These are phyloP conservation scores for Alliaria petiolata DNA, from an alignment of 345 rosid species.

Conservation along the genomic window DNA sequence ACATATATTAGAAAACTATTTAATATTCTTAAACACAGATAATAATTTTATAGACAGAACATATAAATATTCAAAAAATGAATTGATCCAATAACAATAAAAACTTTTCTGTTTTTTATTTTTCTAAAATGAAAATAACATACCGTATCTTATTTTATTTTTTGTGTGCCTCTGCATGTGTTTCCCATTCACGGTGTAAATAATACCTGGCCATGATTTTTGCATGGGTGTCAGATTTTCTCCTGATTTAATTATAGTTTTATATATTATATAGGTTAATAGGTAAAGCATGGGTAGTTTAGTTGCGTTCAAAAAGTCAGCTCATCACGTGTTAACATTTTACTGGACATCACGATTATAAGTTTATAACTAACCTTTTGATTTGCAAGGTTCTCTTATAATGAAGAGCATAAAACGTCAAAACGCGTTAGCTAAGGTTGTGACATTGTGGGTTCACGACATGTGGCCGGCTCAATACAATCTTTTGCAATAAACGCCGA, in stretches of 20 bases:
- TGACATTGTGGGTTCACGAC: not conserved
- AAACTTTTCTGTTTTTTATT: too few species aligned
- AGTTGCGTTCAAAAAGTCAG: not conserved
- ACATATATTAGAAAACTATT: too few species aligned
- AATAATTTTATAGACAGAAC: too few species aligned
- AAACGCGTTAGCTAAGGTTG: not conserved
- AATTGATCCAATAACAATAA: too few species aligned
- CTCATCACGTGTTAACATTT: not conserved
- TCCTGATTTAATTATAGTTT: not conserved
- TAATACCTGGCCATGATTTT: not conserved
- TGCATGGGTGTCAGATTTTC: constrained; percentile 9
- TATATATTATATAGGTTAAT: too few species aligned
- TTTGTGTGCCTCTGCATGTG: too few species aligned
- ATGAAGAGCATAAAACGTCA: not conserved
- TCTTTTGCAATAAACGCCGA: too few species aligned
- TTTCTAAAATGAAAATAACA: too few species aligned
- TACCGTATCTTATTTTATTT: too few species aligned
- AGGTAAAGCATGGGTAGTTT: not conserved
- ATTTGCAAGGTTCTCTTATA: not conserved
- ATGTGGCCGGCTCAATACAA: not conserved
- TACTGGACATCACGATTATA: not conserved
- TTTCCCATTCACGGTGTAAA: too few species aligned
- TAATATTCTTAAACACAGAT: too few species aligned
- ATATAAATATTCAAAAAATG: too few species aligned
- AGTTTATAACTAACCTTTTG: not conserved